Evolutionary conservation across 1,284 basidiomycete species (phyloP).

Genomic region (Melampsora occidentalis): DNA sequence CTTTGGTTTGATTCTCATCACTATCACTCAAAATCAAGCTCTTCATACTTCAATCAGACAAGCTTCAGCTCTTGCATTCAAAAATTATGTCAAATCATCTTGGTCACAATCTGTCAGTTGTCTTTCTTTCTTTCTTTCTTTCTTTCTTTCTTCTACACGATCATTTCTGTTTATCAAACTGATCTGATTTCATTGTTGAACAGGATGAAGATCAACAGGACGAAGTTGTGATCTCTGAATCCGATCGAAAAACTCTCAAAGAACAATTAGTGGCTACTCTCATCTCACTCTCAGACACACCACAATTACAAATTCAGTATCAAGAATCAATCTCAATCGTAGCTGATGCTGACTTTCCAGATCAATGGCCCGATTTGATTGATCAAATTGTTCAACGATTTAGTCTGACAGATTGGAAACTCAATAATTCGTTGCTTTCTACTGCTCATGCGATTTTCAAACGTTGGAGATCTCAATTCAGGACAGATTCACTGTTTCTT

Average conservation of each 20-base stretch:
- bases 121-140: neutral
- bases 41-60: constrained; percentile 24
- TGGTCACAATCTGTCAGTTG: constrained; percentile 13
- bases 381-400: constrained; percentile 81
- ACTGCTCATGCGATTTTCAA: constrained; percentile 94
- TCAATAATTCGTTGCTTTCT: constrained; percentile 85
- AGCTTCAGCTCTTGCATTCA: constrained; percentile 40
- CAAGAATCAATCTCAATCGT: constrained; percentile 56
- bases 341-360: constrained; percentile 81
- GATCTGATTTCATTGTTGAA: neutral
- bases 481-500: constrained; percentile 79
- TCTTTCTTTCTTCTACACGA: neutral
- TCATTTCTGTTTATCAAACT: neutral
- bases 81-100: constrained; percentile 38
- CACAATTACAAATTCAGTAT: constrained; percentile 47
- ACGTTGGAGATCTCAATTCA: constrained; percentile 84
- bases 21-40: constrained; percentile 18
- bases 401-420: constrained; percentile 71
- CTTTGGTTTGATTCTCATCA: constrained; percentile 29
- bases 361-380: constrained; percentile 62
- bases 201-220: constrained; percentile 37
- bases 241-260: constrained; percentile 68
- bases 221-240: constrained; percentile 1
- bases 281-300: constrained; percentile 67
- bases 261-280: constrained; percentile 74